These are phyloP conservation scores for Colletotrichum neosansevieriae DNA, from an alignment of 2,329 filamentous ascomycete genomes.

Conservation along the genomic window DNA sequence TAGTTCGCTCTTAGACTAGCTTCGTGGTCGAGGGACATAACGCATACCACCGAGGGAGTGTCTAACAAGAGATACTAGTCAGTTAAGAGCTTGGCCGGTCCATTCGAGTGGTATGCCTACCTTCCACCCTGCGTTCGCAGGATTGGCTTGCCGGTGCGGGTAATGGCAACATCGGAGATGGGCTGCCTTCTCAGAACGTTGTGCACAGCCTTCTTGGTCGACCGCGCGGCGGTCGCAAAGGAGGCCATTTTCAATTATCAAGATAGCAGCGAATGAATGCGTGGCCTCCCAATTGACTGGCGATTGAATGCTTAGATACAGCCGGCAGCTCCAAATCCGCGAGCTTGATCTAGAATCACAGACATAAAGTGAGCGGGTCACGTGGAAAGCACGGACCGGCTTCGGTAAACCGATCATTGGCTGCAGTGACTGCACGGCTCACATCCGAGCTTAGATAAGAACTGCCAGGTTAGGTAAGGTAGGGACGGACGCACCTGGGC, in stretches of 20 bases:
- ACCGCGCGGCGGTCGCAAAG: constrained; percentile 68
- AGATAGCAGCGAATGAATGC: constrained; percentile 31
- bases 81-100: neutral
- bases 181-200: constrained; percentile 64
- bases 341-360: constrained; percentile 36
- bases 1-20: constrained; percentile 41
- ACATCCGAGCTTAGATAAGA: neutral
- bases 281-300: constrained; percentile 43
- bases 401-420: constrained; percentile 36
- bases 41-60: constrained; percentile 85
- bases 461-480: neutral
- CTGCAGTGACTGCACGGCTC: neutral
- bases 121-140: constrained; percentile 89
- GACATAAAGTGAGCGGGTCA: constrained; percentile 23
- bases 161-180: constrained; percentile 89
- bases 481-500: neutral
- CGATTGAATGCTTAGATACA: constrained; percentile 26
- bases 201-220: constrained; percentile 60
- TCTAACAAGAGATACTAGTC: constrained; percentile 56
- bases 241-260: constrained; percentile 59
- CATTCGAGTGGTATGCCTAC: constrained; percentile 61
- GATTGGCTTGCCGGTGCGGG: constrained; percentile 95
- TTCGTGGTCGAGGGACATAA: neutral
- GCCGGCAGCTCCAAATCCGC: constrained; percentile 31
- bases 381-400: constrained; percentile 29